A percentile compares a stretch with the other conserved stretches of the same genome.
These are phyloP conservation scores for Crithidia fasciculata DNA, from an alignment of 208 protist species.

Conservation along the genomic window DNA sequence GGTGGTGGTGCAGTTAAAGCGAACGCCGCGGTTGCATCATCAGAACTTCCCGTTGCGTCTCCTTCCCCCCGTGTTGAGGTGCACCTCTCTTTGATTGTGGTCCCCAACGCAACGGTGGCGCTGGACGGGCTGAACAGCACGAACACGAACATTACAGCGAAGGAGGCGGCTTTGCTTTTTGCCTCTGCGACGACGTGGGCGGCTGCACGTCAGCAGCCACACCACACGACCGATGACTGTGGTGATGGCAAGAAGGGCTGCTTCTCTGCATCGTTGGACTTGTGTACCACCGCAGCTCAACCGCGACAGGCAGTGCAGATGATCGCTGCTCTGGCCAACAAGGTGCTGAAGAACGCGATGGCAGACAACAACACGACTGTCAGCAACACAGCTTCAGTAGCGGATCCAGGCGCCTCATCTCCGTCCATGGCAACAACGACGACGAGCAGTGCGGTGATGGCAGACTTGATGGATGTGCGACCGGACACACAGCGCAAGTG, in stretches of 20 bases:
- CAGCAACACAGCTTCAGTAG: too few relatives aligned
- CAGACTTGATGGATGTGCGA: constrained; percentile 33
- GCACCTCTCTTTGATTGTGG: constrained; percentile 19
- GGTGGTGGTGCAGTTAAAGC: not conserved
- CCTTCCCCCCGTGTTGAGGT: not conserved
- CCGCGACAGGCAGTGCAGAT: constrained; percentile 27
- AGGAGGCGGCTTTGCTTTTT: constrained; percentile 26
- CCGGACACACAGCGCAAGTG: constrained; percentile 62
- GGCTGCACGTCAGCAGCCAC: constrained; percentile 6
- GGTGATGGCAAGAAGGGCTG: not conserved
- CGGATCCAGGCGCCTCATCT: not conserved
- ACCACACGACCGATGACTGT: too few relatives aligned
- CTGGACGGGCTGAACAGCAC: constrained; percentile 23
- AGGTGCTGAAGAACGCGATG: constrained; percentile 25
- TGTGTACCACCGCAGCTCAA: constrained; percentile 31
- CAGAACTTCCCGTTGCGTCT: too few relatives aligned
- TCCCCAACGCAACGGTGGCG: constrained; percentile 16
- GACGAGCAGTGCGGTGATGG: not conserved
- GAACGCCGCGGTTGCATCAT: too few relatives aligned
- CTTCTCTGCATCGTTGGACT: constrained; percentile 7
- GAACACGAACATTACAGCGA: constrained; percentile 13
- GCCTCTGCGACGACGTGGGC: constrained; percentile 21
- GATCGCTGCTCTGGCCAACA: constrained; percentile 28
- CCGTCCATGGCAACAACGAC: not conserved
- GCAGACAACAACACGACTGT: not conserved